Evolutionary conservation across 108 stramenopile species (phyloP).

Genomic region (Cyclotella distinguenda): DNA sequence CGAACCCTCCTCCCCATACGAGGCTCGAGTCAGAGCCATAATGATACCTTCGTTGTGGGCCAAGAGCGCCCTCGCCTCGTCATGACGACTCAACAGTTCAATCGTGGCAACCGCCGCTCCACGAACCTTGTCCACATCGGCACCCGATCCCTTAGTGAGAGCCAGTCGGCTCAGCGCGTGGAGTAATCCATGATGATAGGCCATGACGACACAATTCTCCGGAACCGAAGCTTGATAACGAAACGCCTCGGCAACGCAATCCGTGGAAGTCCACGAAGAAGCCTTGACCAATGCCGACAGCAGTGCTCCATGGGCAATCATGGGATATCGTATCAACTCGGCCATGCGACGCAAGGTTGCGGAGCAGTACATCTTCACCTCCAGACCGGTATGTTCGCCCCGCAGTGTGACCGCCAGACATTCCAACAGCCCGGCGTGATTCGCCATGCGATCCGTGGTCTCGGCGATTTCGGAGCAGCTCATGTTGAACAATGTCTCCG

Average conservation of each 20-base stretch:
- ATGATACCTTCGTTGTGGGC: conserved; percentile 59
- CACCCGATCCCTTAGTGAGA: conserved; percentile 28
- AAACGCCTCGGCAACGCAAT: conserved; percentile 57
- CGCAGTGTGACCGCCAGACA: conserved; percentile 41
- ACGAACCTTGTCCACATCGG: conserved; percentile 47
- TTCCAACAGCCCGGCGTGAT: conserved; percentile 51
- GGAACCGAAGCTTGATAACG: conserved; percentile 30
- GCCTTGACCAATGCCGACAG: conserved; percentile 58
- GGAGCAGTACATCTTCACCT: conserved; percentile 58
- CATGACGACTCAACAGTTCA: conserved; percentile 50
- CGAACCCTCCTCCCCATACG: conserved; percentile 36
- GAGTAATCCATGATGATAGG: conserved; percentile 55
- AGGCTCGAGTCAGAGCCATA: conserved; percentile 55
- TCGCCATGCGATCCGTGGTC: conserved; percentile 53
- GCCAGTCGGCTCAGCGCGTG: conserved; percentile 50
- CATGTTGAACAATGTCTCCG: conserved; percentile 64
- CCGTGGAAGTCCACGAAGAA: conserved; percentile 48
- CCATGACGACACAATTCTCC: conserved; percentile 48
- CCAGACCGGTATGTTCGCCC: conserved; percentile 41
- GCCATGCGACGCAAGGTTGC: conserved; percentile 60
- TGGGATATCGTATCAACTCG: conserved; percentile 52
- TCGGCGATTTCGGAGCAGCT: conserved; percentile 45
- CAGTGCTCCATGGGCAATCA: conserved; percentile 51
- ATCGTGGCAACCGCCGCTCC: conserved; percentile 42
- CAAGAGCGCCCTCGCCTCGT: conserved; percentile 37